Conservation (phyloP, 1,284 basidiomycete genomes). For the Papiliotrema fonsecae region DNA sequence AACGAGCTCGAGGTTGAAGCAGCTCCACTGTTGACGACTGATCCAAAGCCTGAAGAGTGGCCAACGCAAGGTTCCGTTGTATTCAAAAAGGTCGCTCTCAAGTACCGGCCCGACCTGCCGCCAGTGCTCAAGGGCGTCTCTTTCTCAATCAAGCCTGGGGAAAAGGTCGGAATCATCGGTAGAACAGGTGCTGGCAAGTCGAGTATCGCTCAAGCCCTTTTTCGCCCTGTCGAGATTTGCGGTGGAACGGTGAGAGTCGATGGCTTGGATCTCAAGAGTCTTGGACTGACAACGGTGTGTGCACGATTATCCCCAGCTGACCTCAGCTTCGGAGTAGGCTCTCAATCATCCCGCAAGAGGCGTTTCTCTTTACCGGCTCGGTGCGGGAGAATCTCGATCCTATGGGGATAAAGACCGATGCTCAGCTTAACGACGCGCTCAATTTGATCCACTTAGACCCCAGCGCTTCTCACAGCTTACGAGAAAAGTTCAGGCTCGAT, state of each 20-base stretch:
- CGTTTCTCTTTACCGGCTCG: conserved; percentile 37
- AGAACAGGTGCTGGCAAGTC: conserved; percentile 60
- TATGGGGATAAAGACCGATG: conserved; percentile 49
- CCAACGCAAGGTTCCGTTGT: conserved; percentile 35
- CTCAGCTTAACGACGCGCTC: conserved; percentile 53
- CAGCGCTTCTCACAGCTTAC: conserved; percentile 34
- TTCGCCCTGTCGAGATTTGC: conserved; percentile 60
- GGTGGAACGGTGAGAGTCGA: conserved; percentile 65
- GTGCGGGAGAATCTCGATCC: conserved; percentile 26
- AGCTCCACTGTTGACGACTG: conserved; percentile 9
- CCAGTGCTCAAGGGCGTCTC: conserved; percentile 40
- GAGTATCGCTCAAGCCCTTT: conserved; percentile 60
- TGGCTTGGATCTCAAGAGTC: conserved; percentile 52
- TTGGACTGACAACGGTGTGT: conserved; percentile 55
- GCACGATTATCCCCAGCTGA: background rate
- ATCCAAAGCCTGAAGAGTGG: conserved; percentile 26
- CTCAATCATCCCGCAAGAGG: conserved; percentile 56
- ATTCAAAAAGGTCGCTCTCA: conserved; percentile 41
- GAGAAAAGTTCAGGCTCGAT: conserved; percentile 63
- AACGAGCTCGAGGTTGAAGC: conserved; percentile 25
- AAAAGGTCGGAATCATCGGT: conserved; percentile 63
- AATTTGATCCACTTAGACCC: conserved; percentile 50
- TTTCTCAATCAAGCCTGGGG: conserved; percentile 31
- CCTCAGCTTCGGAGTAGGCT: conserved; percentile 55
- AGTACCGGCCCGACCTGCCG: conserved; percentile 39